Evolutionary conservation across 106 monocot species (phyloP).

Genomic region (Acorus gramineus): DNA sequence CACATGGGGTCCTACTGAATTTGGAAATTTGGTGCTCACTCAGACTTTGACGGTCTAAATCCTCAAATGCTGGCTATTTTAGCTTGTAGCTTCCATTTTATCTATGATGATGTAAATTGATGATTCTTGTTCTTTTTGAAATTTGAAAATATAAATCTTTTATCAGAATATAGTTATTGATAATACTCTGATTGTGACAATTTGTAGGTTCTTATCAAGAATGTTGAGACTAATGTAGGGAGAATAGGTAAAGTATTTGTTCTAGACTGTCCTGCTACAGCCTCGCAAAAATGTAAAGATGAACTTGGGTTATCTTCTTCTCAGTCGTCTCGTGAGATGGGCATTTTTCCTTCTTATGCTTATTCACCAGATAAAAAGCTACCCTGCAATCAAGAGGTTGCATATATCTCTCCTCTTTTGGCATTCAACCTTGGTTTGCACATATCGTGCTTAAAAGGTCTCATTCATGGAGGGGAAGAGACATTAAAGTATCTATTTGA

Average conservation of each 20-base stretch:
- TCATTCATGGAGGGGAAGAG: slow-evolving; percentile 34
- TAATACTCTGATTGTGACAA: background rate
- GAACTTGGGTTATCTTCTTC: slow-evolving; percentile 7
- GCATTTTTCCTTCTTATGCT: slow-evolving; percentile 37
- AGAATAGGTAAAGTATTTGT: slow-evolving; percentile 63
- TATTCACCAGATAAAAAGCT: slow-evolving; percentile 13
- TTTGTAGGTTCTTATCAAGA: slow-evolving; percentile 77
- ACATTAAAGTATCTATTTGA: slow-evolving; percentile 35
- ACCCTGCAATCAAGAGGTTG: slow-evolving; percentile 30
- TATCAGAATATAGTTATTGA: background rate
- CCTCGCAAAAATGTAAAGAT: slow-evolving; percentile 4
- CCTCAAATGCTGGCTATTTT: too few species aligned
- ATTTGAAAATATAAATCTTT: background rate
- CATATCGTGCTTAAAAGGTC: slow-evolving; percentile 47
- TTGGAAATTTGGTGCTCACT: too few species aligned
- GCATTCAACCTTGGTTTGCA: slow-evolving; percentile 91
- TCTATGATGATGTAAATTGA: too few species aligned
- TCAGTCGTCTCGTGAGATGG: slow-evolving; percentile 5
- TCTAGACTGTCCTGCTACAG: slow-evolving; percentile 29
- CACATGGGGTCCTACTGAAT: too few species aligned
- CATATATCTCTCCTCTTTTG: slow-evolving; percentile 59
- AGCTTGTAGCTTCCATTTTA: too few species aligned
- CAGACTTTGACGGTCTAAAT: too few species aligned
- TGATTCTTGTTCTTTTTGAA: background rate
- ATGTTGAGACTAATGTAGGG: slow-evolving; percentile 37